A percentile compares a stretch with the other conserved stretches of the same genome.
These are phyloP conservation scores for Syncephalis fuscata DNA, from an alignment of 371 early-diverging fungal genomes.

Conservation along the genomic window DNA sequence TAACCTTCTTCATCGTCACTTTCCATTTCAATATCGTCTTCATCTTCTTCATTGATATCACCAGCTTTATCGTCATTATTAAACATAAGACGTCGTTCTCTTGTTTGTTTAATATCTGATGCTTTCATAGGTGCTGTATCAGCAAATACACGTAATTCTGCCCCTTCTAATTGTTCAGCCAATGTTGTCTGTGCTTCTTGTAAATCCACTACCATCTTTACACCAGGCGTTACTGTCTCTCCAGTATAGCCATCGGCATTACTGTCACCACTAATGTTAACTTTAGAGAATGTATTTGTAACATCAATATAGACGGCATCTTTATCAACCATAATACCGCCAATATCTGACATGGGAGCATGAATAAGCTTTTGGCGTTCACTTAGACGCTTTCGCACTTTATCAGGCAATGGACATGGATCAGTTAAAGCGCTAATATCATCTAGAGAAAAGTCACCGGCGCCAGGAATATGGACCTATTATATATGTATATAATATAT, in stretches of 20 bases:
- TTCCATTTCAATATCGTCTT: conserved; percentile 17
- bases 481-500: conserved; percentile 2
- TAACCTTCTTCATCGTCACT: conserved; percentile 19
- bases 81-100: neutral
- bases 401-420: conserved; percentile 90
- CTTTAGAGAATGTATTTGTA: conserved; percentile 62
- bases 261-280: conserved; percentile 11
- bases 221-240: conserved; percentile 46
- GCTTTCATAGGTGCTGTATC: conserved; percentile 54
- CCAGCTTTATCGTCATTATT: conserved; percentile 7
- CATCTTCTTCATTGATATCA: conserved; percentile 8
- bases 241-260: conserved; percentile 8
- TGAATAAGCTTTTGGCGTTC: conserved; percentile 91
- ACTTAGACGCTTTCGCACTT: conserved; percentile 69
- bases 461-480: conserved; percentile 88
- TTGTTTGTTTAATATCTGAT: conserved; percentile 22
- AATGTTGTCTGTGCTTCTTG: conserved; percentile 69
- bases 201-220: conserved; percentile 79
- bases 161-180: conserved; percentile 55
- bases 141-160: conserved; percentile 69
- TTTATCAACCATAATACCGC: conserved; percentile 95
- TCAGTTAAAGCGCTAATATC: conserved; percentile 67
- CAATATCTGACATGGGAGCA: conserved; percentile 97
- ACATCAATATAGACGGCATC: conserved; percentile 97
- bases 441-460: conserved; percentile 70